Evolutionary conservation across 257 asterid species (phyloP), one percentile per base, ranked within the genome.

Genomic region (Fraxinus pennsylvanica): DNA sequence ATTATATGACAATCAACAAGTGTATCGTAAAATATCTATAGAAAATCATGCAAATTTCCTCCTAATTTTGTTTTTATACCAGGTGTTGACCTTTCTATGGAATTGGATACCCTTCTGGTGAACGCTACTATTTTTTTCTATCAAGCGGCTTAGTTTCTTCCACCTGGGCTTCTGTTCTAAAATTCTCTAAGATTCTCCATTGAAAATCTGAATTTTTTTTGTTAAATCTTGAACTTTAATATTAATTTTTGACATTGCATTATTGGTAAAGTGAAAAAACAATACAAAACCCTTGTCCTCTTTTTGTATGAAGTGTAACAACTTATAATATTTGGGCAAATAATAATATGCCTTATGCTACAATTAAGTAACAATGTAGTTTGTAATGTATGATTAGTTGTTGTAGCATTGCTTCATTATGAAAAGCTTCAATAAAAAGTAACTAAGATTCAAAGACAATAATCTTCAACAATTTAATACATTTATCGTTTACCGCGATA

Each of bases 121-220:
- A 63, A 27, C n/a, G 0, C 69, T 10, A 9, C 35, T 25, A 63
- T 63, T 21, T 9, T 7, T 10, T 22, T 22, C 6, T 9, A 10
- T 9, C 10, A 14, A 63, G 33, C 29, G 1, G 67, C 13, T 63
- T 8, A 63, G 69, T 9, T 63, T 63, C 35, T 63, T 63, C 33
- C 69, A 63, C 69, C 69, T 25, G 69, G 36, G 61, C 82, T 78
- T 74, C 71, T 57, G n/a, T 54, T 72, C 79, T 68, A 21, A 75
- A 59, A 75, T 65, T 76, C 73, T 38, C 73, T 77, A 36, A 77
- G 84, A 80, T 84, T 74, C 82, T 68, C 36, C 72, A 36, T 29
- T 43, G 61, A 66, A 36, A 43, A 21, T 65, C 75, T 66, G 29
- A 36, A 3, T 72, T 72, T 79, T 50, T 57, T 50, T 57, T 54